phyloP scores from a whole-genome alignment of 495 filamentous ascomycete species.

The Aspergillus cavernicola region DNA sequence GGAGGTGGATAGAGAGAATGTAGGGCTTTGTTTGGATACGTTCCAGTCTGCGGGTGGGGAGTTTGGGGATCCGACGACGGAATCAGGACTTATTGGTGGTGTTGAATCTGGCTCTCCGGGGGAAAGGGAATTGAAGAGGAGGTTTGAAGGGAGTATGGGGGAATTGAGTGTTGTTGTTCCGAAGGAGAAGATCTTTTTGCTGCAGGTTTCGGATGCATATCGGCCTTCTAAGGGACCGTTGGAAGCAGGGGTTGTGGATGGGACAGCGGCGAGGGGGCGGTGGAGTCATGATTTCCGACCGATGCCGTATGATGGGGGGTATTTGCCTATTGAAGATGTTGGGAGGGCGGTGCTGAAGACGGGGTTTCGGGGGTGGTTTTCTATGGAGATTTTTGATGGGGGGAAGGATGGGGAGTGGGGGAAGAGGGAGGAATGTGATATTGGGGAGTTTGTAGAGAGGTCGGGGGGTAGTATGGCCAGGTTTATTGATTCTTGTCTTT shows the following conservation, averaged over 20 bases:
- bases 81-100: conserved; percentile 54
- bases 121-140: conserved; percentile 40
- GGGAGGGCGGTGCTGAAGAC: conserved; percentile 63
- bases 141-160: conserved; percentile 50
- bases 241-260: conserved; percentile 26
- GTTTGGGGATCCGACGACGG: conserved; percentile 70
- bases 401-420: conserved; percentile 55
- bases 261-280: conserved; percentile 53
- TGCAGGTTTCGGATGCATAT: conserved; percentile 82
- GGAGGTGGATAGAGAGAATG: conserved; percentile 57
- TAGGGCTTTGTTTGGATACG: conserved; percentile 77
- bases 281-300: conserved; percentile 75
- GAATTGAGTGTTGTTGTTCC: conserved; percentile 56
- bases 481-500: conserved; percentile 27
- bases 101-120: conserved; percentile 11
- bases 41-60: conserved; percentile 76
- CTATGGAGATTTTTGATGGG: conserved; percentile 73
- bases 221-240: conserved; percentile 40
- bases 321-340: conserved; percentile 65
- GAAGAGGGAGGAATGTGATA: conserved; percentile 33
- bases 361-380: conserved; percentile 70
- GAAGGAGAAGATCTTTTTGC: conserved; percentile 67
- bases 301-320: conserved; percentile 67
- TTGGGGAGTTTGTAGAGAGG: conserved; percentile 54
- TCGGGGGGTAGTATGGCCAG: conserved; percentile 55